Evolutionary conservation across 2,329 filamentous ascomycete species (phyloP).

Genomic region (Aspergillus ibericus): DNA sequence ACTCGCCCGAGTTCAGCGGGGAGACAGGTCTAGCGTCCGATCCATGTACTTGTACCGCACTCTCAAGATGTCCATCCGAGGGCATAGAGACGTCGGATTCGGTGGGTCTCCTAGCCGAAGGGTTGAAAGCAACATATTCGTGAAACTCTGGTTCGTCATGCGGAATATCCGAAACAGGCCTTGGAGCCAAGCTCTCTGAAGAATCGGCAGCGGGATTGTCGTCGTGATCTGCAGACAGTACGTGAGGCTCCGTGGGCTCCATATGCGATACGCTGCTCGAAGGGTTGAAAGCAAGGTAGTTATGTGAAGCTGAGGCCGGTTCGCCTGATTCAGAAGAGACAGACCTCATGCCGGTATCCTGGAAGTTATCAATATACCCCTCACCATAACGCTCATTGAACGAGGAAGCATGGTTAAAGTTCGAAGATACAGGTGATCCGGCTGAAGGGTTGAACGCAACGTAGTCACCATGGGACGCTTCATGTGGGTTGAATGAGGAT

Average conservation of each 20-base stretch:
- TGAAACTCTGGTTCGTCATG: not conserved
- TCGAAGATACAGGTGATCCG: not conserved
- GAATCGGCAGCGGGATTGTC: not conserved
- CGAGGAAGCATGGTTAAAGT: not conserved
- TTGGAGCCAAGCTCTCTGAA: not conserved
- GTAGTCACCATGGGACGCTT: slow-evolving; percentile 12
- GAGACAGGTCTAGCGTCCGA: not conserved
- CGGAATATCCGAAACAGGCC: not conserved
- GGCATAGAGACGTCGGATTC: not conserved
- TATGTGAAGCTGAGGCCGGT: too few relatives aligned
- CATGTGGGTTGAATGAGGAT: too few relatives aligned
- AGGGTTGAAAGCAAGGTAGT: not conserved
- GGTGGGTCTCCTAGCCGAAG: not conserved
- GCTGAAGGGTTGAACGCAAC: slow-evolving; percentile 23
- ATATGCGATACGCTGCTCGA: not conserved
- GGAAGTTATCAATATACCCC: not conserved
- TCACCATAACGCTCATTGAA: not conserved
- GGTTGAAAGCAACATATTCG: not conserved
- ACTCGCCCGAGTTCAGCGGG: not conserved
- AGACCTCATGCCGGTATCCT: not conserved
- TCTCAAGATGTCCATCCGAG: not conserved
- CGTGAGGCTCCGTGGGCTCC: not conserved
- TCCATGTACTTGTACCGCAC: not conserved
- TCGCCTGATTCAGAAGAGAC: not conserved
- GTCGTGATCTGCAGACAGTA: not conserved